Evolutionary conservation across 768 basidiomycete genomes (phyloP).

Genomic region (Phallus indusiatus): DNA sequence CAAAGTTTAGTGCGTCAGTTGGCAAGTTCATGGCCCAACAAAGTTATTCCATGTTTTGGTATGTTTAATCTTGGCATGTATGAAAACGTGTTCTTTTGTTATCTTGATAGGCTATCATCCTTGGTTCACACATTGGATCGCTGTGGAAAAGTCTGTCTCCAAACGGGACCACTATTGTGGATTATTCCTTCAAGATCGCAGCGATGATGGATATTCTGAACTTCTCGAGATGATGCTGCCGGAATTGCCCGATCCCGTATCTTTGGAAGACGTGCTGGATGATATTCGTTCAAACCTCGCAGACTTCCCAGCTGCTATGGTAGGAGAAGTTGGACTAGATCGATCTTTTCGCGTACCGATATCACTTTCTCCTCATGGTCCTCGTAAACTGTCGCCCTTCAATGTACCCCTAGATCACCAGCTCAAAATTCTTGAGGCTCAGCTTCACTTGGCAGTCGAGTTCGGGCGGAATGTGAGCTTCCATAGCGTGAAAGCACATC

Average conservation of each 20-base stretch:
- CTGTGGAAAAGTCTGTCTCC: conserved; percentile 29
- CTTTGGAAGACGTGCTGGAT: conserved; percentile 46
- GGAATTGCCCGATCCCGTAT: conserved; percentile 62
- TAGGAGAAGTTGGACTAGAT: conserved; percentile 94
- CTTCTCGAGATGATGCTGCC: conserved; percentile 50
- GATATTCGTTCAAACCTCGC: conserved; percentile 52
- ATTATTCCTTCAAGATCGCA: conserved; percentile 45
- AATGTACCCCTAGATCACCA: conserved; percentile 76
- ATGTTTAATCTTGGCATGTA: conserved; percentile 20
- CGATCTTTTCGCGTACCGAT: conserved; percentile 64
- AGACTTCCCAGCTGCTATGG: conserved; percentile 61
- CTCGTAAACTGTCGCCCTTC: conserved; percentile 64
- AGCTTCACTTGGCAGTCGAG: conserved; percentile 79
- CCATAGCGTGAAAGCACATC: conserved; percentile 76
- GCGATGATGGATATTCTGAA: conserved; percentile 20
- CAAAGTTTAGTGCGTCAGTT: conserved; percentile 63
- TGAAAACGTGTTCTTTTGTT: conserved; percentile 3
- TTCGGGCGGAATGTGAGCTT: conserved; percentile 70
- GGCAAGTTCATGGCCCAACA: conserved; percentile 48
- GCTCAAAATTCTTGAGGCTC: conserved; percentile 66
- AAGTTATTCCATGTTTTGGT: conserved; percentile 88
- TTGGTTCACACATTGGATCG: conserved; percentile 83
- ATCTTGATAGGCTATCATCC: conserved; percentile 70
- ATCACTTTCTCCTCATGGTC: conserved; percentile 31
- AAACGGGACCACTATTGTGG: conserved; percentile 69